These are phyloP conservation scores for Ceratobasidium papillatum DNA, from an alignment of 1,284 basidiomycete genomes.

Conservation along the genomic window DNA sequence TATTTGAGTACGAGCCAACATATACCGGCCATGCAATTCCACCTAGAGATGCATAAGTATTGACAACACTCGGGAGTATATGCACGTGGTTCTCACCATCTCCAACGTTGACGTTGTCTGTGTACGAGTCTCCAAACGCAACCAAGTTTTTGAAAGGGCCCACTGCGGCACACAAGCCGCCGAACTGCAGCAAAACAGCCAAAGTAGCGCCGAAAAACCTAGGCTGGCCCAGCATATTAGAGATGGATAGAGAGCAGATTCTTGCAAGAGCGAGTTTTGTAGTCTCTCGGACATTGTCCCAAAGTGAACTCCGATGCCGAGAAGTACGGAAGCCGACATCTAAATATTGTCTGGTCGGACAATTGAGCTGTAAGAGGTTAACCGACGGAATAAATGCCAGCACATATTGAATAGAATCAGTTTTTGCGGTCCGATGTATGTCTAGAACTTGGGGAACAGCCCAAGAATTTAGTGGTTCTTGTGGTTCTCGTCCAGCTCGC, in stretches of 20 bases:
- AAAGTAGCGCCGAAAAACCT: background rate
- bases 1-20: slow-evolving; percentile 50
- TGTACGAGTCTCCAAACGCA: slow-evolving; percentile 56
- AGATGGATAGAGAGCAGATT: background rate
- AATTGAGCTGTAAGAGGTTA: background rate
- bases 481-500: background rate
- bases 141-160: slow-evolving; percentile 31
- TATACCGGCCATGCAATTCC: slow-evolving; percentile 36
- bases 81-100: background rate
- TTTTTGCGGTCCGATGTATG: background rate
- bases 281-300: background rate
- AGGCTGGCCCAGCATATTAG: slow-evolving; percentile 1
- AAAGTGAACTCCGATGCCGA: slow-evolving; percentile 12
- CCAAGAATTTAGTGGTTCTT: too few species aligned
- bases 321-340: slow-evolving; percentile 7
- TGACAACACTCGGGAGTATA: too few species aligned
- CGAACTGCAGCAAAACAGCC: background rate
- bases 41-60: too few species aligned
- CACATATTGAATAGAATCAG: background rate
- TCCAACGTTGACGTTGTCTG: slow-evolving; percentile 52
- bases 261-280: background rate
- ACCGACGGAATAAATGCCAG: background rate
- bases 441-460: background rate
- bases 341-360: background rate
- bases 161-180: background rate